Percentiles rank a stretch among this genome's conserved stretches.
Evolutionary conservation across 805 yeast species (phyloP).

Genomic region (Sugiyamaella floridensis): DNA sequence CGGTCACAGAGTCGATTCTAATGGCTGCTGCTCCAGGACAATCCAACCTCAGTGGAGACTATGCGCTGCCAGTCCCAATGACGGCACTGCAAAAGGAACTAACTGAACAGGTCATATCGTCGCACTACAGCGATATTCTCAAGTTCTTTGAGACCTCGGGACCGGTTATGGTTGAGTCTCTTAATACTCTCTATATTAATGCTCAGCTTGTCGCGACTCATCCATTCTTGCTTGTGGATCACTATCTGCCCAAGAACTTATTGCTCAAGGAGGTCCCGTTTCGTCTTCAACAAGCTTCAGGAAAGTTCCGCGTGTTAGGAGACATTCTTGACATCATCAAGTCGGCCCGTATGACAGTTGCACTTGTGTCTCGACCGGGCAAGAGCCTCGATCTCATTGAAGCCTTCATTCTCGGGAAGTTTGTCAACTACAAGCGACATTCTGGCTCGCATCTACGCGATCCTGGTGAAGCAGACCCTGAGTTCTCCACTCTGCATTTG

Average conservation of each 20-base stretch:
- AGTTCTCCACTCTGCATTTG: conserved; percentile 36
- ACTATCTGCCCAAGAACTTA: conserved; percentile 75
- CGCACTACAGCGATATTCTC: conserved; percentile 85
- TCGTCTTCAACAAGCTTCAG: conserved; percentile 69
- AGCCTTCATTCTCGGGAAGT: conserved; percentile 68
- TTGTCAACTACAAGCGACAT: conserved; percentile 55
- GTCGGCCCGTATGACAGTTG: conserved; percentile 45
- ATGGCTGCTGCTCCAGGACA: conserved; percentile 18
- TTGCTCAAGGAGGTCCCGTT: conserved; percentile 63
- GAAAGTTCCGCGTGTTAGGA: conserved; percentile 68
- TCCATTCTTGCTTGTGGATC: conserved; percentile 79
- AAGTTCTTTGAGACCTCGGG: conserved; percentile 69
- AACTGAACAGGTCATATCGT: conserved; percentile 83
- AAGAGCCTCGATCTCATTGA: conserved; percentile 70
- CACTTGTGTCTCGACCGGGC: conserved; percentile 63
- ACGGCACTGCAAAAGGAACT: conserved; percentile 80
- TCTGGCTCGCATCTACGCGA: conserved; percentile 60
- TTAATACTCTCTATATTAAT: conserved; percentile 67
- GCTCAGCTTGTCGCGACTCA: conserved; percentile 79
- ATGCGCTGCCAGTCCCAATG: conserved; percentile 75
- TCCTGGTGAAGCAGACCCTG: conserved; percentile 21
- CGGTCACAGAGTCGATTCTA: conserved; percentile 30
- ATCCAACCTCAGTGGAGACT: conserved; percentile 46
- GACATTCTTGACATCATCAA: conserved; percentile 55
- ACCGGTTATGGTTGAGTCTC: conserved; percentile 61